phyloP scores from a whole-genome alignment of 345 rosid species.

The Eucalyptus lansdowneana region DNA sequence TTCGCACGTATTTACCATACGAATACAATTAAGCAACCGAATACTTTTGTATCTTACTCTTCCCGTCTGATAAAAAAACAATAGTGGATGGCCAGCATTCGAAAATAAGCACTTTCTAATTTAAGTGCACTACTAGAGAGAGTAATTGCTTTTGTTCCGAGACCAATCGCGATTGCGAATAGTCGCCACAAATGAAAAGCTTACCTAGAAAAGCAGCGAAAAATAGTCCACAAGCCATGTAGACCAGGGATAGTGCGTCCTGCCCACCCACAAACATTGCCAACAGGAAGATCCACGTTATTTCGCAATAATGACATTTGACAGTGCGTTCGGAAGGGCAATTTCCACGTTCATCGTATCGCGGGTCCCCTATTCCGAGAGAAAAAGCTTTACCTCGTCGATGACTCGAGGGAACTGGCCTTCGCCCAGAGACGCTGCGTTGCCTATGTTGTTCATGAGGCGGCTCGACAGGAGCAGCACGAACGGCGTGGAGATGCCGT shows the following conservation, averaged over 20 bases:
- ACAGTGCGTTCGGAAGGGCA: neutral
- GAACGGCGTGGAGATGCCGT: constrained; percentile 60
- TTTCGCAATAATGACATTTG: neutral
- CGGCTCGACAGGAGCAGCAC: constrained; percentile 44
- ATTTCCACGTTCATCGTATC: neutral
- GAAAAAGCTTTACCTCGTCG: constrained; percentile 21
- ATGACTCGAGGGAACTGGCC: constrained; percentile 22
- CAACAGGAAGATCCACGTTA: neutral
- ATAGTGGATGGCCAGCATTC: neutral
- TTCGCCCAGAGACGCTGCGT: neutral
- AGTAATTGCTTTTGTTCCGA: neutral
- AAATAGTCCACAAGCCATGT: constrained; percentile 66
- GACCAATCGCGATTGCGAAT: neutral
- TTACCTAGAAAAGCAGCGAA: constrained; percentile 68
- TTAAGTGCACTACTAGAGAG: neutral
- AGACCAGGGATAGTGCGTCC: constrained; percentile 58
- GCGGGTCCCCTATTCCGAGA: neutral
- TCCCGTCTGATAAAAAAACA: neutral
- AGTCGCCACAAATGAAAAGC: neutral
- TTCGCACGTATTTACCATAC: neutral
- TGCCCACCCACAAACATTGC: neutral
- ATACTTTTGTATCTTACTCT: neutral
- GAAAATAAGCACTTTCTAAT: neutral
- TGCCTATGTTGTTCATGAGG: constrained; percentile 67
- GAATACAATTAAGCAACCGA: neutral